Percentiles rank a stretch among this genome's conserved stretches.
Conservation (phyloP, 768 basidiomycete species). For the Cystoderma amianthinum region DNA sequence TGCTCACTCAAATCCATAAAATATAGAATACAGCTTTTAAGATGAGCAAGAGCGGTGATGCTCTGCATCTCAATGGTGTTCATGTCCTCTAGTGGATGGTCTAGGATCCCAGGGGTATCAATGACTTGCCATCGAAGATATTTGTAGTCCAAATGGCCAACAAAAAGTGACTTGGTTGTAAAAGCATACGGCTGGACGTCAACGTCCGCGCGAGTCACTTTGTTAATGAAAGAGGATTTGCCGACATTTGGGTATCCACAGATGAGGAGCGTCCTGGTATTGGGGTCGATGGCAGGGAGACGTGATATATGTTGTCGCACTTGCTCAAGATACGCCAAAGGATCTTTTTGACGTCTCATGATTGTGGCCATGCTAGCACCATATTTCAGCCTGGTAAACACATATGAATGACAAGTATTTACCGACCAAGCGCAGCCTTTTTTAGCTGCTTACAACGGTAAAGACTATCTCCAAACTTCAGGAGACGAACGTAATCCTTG, state of each 20-base stretch:
- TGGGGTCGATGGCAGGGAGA: conserved; percentile 97
- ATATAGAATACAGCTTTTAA: conserved; percentile 91
- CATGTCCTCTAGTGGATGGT: conserved; percentile 99
- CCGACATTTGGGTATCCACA: conserved; percentile 99
- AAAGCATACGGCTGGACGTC: conserved; percentile 99
- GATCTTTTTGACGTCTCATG: conserved; percentile 98
- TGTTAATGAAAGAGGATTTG: conserved; percentile 99
- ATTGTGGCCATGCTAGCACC: conserved; percentile 87
- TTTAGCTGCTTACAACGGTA: conserved; percentile 99
- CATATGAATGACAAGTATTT: conserved; percentile 20
- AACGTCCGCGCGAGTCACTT: conserved; percentile 97
- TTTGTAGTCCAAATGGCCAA: conserved; percentile 98
- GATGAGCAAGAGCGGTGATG: conserved; percentile 94
- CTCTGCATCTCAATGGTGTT: conserved; percentile 99
- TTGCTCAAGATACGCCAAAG: conserved; percentile 96
- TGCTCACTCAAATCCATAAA: conserved; percentile 99
- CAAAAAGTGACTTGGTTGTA: conserved; percentile 97
- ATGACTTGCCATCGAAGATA: conserved; percentile 99
- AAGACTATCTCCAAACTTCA: conserved; percentile 97
- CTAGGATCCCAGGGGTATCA: conserved; percentile 96
- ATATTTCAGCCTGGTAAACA: not conserved
- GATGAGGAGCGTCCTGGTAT: conserved; percentile 93
- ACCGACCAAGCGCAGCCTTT: conserved; percentile 94
- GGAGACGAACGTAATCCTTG: conserved; percentile 92
- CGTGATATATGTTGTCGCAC: conserved; percentile 98